These are phyloP conservation scores for Abrus pulchellus DNA, from an alignment of 306 rosid genomes.

Conservation along the genomic window DNA sequence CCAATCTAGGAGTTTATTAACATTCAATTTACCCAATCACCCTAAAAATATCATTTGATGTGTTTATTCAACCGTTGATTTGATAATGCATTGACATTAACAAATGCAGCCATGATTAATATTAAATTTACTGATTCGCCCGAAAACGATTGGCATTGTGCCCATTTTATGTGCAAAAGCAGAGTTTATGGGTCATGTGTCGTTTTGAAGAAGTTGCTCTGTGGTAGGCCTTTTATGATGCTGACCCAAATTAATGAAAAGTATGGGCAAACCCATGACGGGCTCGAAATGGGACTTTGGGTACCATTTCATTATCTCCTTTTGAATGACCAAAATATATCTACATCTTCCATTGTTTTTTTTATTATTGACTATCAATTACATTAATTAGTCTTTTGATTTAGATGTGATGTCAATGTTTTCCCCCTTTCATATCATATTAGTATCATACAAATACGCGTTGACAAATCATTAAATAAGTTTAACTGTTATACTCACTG, in stretches of 20 bases:
- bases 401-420: too few relatives aligned
- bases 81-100: background rate
- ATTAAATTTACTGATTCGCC: too few relatives aligned
- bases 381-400: too few relatives aligned
- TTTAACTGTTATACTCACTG: too few relatives aligned
- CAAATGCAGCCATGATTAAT: conserved; percentile 24
- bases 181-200: background rate
- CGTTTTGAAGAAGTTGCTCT: background rate
- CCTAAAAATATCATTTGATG: too few relatives aligned
- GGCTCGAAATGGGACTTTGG: conserved; percentile 30
- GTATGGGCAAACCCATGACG: conserved; percentile 33
- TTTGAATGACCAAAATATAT: background rate
- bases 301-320: background rate
- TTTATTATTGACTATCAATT: too few relatives aligned
- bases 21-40: too few relatives aligned
- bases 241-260: conserved; percentile 27
- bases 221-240: conserved; percentile 1
- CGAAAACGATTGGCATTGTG: conserved; percentile 8
- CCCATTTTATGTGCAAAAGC: background rate
- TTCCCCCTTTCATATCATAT: too few relatives aligned
- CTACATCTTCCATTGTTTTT: too few relatives aligned
- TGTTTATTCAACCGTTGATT: background rate
- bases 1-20: too few relatives aligned
- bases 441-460: too few relatives aligned
- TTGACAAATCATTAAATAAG: too few relatives aligned